phyloP scores from a whole-genome alignment of 2,329 filamentous ascomycete genomes.

The Fusarium buharicum region DNA sequence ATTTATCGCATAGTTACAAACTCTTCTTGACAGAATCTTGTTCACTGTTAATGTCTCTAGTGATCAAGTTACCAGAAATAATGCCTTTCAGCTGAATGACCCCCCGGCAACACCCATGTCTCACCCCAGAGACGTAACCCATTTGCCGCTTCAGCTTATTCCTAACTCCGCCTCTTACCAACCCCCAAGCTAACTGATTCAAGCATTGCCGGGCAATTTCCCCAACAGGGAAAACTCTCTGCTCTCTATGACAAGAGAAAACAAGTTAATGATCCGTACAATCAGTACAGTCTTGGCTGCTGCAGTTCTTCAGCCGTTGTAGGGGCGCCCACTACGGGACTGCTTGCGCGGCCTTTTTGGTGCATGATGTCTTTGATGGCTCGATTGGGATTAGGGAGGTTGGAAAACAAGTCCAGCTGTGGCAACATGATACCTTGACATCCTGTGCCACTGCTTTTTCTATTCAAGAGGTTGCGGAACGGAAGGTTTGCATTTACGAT shows the following conservation, averaged over 20 bases:
- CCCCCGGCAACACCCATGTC: slow-evolving; percentile 7
- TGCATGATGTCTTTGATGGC: slow-evolving; percentile 27
- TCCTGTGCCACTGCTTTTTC: neutral
- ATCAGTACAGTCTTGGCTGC: slow-evolving; percentile 15
- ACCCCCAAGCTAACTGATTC: slow-evolving; percentile 6
- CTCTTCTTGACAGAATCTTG: neutral
- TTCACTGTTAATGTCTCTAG: neutral
- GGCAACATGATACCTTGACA: slow-evolving; percentile 8
- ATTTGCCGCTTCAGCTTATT: slow-evolving; percentile 16
- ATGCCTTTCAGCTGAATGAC: neutral
- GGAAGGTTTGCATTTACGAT: slow-evolving; percentile 14
- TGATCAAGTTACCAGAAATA: neutral
- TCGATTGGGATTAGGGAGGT: slow-evolving; percentile 21
- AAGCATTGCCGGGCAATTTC: slow-evolving; percentile 4
- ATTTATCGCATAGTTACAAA: too few species aligned
- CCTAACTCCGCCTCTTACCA: slow-evolving; percentile 20
- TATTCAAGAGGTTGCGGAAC: neutral
- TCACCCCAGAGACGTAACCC: slow-evolving; percentile 8
- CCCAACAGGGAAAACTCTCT: slow-evolving; percentile 7
- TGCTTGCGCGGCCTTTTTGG: slow-evolving; percentile 24
- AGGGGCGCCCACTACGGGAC: neutral
- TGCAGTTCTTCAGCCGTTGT: slow-evolving; percentile 2
- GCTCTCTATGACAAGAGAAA: neutral
- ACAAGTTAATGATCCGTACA: neutral
- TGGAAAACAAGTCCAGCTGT: neutral